Evolutionary conservation across 2,329 filamentous ascomycete species (phyloP), one percentile per base, ranked within the genome.

Genomic region (Cercospora canescens): DNA sequence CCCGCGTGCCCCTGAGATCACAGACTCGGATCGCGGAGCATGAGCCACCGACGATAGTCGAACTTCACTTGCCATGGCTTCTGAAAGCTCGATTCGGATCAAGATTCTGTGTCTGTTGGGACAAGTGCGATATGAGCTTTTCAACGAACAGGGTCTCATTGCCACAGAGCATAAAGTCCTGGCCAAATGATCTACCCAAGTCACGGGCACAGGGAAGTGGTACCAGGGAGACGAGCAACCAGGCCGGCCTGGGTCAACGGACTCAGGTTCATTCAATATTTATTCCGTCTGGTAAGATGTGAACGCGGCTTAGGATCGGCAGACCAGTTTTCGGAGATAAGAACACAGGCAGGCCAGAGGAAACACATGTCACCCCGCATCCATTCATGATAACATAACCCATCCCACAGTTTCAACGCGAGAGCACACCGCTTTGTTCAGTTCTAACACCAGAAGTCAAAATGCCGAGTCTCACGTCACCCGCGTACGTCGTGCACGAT

Each of bases 401-500:
- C 12, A 28, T 24, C 11, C 28, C 45, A 1, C 45, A 50, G 24
- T 6, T 16, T 26, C 0, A 1, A 48, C 8, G 24, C 41, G 21
- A 26, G 8, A 24, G 8, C 24, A 16, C 16, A 50, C 24, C 6
- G 1, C 14, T 0, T 24, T 28, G 14, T 5, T 6, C 21, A 50
- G 6, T 1, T 6, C 7, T 2, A 28, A 8, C 4, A 24, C 3
- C 12, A 8, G 21, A 26, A 8, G 3, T 14, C 12, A 50, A 0
- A 24, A 26, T 50, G 45, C 45, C 45, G 12, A 14, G 12, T 14
- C 45, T 50, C 24, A 28, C 24, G 9, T 50, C 45, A 12, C 45
- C 45, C 24, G 67, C 63, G 24, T 69, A 60, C 37, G 67, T 67
- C 4, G 65, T 67, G 24, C 67, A 69, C 63, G 63, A 66, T 24